Base-by-base conservation (phyloP, 768 basidiomycete species). In the Tulasnella sp. region DNA sequence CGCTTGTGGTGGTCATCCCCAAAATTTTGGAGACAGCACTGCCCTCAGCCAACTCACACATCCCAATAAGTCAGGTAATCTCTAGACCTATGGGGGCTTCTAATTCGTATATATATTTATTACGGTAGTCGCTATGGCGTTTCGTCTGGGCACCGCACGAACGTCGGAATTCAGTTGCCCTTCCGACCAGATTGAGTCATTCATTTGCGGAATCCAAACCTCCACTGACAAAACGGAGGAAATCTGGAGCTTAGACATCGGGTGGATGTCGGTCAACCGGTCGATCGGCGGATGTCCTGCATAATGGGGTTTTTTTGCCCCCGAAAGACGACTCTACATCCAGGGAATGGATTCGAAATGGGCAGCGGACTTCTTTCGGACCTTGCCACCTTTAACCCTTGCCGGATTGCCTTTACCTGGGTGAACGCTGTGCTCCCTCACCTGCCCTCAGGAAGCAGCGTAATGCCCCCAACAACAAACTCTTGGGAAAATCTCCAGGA, bases 251-350 rank as follows among this genome's bases (percentile, higher is more conserved):
- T 86, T 86, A 65, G 58, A 15, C 80, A 81, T 2, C 72, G 73
- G 48, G 62, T 65, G 9, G 74, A 71, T 45, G 77, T 87, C 40
- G 83, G 81, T 12, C 60, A n/a, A n/a, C 80, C 14, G 86, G 87
- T 64, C 73, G 86, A 23, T 87, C 83, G 82, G 82, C 82, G 65
- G 87, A 89, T 63, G 80, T 85, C 56, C 69, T 85, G 25, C 63
- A 72, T 32, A 48, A 32, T 32, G 34, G 46, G 27, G 25, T 4
- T 15, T n/a, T 29, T 48, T 25, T 57, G 68, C 70, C 4, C 65
- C 74, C 12, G 64, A 63, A 0, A 63, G 69, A 48, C n/a, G n/a
- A 29, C 46, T 48, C 25, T 25, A 48, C 46, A 29, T 32, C 21
- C 46, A 31, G 23, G 46, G n/a, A 8, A 25, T 29, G 8, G 31